Conservation (phyloP, 148 eudicot species). For the Heliamphora exappendiculata region DNA sequence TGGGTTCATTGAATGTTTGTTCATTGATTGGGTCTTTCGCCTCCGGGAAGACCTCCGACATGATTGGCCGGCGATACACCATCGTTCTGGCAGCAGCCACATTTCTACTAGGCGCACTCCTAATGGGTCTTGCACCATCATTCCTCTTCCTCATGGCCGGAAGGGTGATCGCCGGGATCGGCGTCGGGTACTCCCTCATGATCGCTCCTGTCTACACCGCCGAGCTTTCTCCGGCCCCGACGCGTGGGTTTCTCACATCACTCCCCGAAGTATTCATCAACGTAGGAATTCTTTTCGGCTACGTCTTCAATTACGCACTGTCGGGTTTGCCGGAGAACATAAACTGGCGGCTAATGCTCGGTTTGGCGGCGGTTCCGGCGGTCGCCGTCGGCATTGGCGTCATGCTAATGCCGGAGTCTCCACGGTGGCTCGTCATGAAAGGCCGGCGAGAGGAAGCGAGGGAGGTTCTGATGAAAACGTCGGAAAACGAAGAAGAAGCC, state of each 20-base stretch:
- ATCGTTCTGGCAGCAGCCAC: slow-evolving; percentile 65
- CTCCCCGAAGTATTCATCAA: slow-evolving; percentile 78
- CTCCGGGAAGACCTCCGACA: slow-evolving; percentile 51
- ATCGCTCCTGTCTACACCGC: slow-evolving; percentile 86
- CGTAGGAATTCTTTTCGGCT: slow-evolving; percentile 73
- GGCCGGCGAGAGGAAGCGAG: slow-evolving; percentile 50
- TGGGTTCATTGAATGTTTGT: slow-evolving; percentile 40
- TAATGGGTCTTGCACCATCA: slow-evolving; percentile 80
- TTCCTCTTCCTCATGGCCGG: slow-evolving; percentile 67
- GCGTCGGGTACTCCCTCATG: slow-evolving; percentile 91
- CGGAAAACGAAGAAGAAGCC: slow-evolving; percentile 54
- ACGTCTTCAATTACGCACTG: slow-evolving; percentile 49
- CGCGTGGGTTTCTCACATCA: slow-evolving; percentile 74
- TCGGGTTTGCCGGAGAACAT: slow-evolving; percentile 39
- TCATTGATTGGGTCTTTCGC: not conserved
- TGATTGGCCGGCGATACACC: slow-evolving; percentile 79
- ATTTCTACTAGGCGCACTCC: slow-evolving; percentile 65
- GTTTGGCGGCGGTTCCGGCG: slow-evolving; percentile 68
- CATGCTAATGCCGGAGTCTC: slow-evolving; percentile 80
- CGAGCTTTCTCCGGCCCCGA: slow-evolving; percentile 66
- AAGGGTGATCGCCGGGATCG: slow-evolving; percentile 68
- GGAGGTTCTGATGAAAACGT: slow-evolving; percentile 42
- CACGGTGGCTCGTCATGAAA: slow-evolving; percentile 84
- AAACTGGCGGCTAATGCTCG: slow-evolving; percentile 81
- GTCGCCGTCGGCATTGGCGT: slow-evolving; percentile 47